Conservation (phyloP, 352 stramenopile genomes). For the Globisporangium viniferum region DNA sequence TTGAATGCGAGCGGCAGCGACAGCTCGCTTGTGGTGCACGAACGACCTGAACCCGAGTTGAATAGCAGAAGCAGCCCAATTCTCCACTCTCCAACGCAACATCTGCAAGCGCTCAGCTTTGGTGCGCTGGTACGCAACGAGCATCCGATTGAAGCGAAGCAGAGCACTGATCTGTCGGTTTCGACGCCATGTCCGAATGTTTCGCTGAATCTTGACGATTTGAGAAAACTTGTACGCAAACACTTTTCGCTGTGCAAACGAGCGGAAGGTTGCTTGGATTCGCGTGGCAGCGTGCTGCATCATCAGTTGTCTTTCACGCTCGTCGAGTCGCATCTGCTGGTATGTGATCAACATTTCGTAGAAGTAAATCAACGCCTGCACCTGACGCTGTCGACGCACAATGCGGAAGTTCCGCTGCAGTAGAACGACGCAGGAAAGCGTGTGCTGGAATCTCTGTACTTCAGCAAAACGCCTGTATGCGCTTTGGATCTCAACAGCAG, state of each 20-base stretch:
- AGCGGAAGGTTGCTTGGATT: constrained; percentile 15
- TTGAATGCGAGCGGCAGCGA: constrained; percentile 21
- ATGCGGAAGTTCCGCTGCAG: constrained; percentile 42
- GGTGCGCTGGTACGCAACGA: constrained; percentile 29
- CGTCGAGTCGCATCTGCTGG: constrained; percentile 25
- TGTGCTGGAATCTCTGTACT: constrained; percentile 20
- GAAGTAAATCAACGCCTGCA: constrained; percentile 31
- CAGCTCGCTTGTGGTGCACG: constrained; percentile 19
- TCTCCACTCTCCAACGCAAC: constrained; percentile 27
- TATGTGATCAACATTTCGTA: constrained; percentile 39
- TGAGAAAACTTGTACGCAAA: constrained; percentile 20
- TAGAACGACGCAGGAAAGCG: constrained; percentile 19
- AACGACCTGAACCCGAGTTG: constrained; percentile 28
- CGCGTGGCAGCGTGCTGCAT: constrained; percentile 11
- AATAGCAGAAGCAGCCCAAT: constrained; percentile 30
- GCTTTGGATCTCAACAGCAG: constrained; percentile 32
- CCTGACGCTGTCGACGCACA: constrained; percentile 33
- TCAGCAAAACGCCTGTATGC: constrained; percentile 26
- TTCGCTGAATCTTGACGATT: constrained; percentile 30
- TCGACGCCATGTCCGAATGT: constrained; percentile 37
- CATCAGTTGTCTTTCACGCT: constrained; percentile 21
- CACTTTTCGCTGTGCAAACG: constrained; percentile 15
- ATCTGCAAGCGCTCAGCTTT: constrained; percentile 19
- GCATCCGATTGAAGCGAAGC: constrained; percentile 28
- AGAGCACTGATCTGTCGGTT: constrained; percentile 30